phyloP scores from a whole-genome alignment of 208 protist species.

The Phytomonas sp. region DNA sequence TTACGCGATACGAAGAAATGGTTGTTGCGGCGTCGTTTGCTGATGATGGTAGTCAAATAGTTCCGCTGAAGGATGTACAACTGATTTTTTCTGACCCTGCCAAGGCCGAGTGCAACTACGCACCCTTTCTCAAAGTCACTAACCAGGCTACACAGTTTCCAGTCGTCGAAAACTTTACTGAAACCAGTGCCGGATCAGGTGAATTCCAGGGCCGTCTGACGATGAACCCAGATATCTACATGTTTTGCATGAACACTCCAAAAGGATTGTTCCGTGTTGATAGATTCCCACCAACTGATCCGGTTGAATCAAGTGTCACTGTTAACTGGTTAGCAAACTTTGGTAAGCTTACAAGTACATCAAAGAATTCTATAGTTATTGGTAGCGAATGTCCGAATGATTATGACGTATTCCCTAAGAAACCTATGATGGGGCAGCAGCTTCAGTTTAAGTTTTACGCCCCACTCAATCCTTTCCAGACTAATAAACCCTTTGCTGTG shows the following conservation, averaged over 20 bases:
- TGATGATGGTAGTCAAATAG: slow-evolving; percentile 6
- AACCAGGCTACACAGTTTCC: slow-evolving; percentile 19
- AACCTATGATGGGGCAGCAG: slow-evolving; percentile 45
- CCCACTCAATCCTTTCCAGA: background rate
- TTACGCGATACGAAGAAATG: slow-evolving; percentile 65
- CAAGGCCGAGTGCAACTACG: slow-evolving; percentile 76
- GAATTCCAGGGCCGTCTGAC: slow-evolving; percentile 41
- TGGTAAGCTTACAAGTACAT: background rate
- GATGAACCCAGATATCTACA: slow-evolving; percentile 26
- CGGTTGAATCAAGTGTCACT: background rate
- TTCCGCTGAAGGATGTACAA: slow-evolving; percentile 19
- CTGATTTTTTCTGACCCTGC: slow-evolving; percentile 34
- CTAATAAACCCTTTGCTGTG: slow-evolving; percentile 12
- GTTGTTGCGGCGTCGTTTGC: slow-evolving; percentile 50
- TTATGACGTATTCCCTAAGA: slow-evolving; percentile 28
- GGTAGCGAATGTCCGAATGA: slow-evolving; percentile 15
- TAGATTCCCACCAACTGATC: slow-evolving; percentile 15
- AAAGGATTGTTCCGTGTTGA: slow-evolving; percentile 55
- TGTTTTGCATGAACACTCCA: slow-evolving; percentile 59
- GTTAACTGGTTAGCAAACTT: background rate
- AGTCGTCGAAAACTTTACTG: slow-evolving; percentile 12
- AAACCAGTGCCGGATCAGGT: background rate
- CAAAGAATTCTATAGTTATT: background rate
- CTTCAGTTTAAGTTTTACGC: slow-evolving; percentile 44
- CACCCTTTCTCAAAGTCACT: slow-evolving; percentile 30